A percentile compares a stretch with the other conserved stretches of the same genome.
phyloP scores from a whole-genome alignment of 2,329 filamentous ascomycete species.

The Cercospora citrullina region DNA sequence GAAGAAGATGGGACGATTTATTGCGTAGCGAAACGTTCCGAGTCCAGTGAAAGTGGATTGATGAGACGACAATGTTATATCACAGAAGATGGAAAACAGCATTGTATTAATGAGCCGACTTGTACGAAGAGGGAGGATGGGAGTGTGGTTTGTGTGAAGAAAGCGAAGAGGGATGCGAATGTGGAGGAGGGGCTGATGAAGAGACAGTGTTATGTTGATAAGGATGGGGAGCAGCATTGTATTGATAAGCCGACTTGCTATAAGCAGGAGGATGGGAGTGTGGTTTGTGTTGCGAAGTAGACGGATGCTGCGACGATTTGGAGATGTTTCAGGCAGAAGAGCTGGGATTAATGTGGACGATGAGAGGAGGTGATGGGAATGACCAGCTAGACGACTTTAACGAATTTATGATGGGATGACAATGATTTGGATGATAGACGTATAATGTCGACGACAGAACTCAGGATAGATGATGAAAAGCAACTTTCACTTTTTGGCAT shows the following conservation, averaged over 20 bases:
- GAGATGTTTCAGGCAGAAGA: too few species aligned
- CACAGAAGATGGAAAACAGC: constrained; percentile 17
- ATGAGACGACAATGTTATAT: constrained; percentile 24
- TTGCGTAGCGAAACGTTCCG: background rate
- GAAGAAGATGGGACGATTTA: background rate
- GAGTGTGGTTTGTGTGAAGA: constrained; percentile 13
- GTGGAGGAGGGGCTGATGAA: background rate
- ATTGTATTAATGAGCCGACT: constrained; percentile 18
- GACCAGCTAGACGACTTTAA: background rate
- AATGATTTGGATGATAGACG: background rate
- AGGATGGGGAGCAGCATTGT: constrained; percentile 11
- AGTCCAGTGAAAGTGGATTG: background rate
- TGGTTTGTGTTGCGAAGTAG: constrained; percentile 13
- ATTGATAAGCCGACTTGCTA: constrained; percentile 18
- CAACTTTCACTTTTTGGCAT: background rate
- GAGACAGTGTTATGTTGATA: background rate
- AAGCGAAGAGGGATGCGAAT: background rate
- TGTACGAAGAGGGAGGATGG: constrained; percentile 22
- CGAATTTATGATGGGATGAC: background rate
- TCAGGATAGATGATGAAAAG: background rate
- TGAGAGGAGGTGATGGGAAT: background rate
- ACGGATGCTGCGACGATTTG: background rate
- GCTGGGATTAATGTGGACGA: background rate
- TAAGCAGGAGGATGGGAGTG: constrained; percentile 16
- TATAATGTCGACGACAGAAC: background rate